Evolutionary conservation across 2,329 filamentous ascomycete genomes (phyloP).

Genomic region (Ophiognomonia clavigignenti-juglandacearum): DNA sequence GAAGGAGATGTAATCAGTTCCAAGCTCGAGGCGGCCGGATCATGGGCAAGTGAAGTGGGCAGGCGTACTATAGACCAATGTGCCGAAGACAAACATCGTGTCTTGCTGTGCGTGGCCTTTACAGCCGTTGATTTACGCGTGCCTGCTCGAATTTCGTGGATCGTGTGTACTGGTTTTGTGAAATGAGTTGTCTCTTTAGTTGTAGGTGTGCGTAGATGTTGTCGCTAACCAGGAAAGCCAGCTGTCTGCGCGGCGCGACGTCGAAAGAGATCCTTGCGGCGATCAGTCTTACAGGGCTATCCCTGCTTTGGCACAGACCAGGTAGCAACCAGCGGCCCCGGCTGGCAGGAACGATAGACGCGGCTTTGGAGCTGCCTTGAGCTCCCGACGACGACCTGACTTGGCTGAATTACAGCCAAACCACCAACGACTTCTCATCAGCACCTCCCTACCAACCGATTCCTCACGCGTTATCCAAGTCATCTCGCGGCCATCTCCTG

Average conservation of each 20-base stretch:
- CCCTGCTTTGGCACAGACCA: too few relatives aligned
- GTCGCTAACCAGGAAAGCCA: too few relatives aligned
- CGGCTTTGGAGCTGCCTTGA: slow-evolving; percentile 17
- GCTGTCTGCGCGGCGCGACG: too few relatives aligned
- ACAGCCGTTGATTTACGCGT: slow-evolving; percentile 1
- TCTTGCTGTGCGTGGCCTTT: slow-evolving; percentile 5
- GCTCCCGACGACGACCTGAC: slow-evolving; percentile 13
- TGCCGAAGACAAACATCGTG: slow-evolving; percentile 66
- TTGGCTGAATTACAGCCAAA: slow-evolving; percentile 6
- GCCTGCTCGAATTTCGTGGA: not conserved
- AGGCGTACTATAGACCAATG: slow-evolving; percentile 65
- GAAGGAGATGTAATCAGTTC: slow-evolving; percentile 1
- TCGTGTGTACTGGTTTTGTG: not conserved
- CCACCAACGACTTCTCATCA: slow-evolving; percentile 4
- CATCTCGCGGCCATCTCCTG: not conserved
- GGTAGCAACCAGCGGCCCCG: too few relatives aligned
- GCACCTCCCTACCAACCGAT: not conserved
- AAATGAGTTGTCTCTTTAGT: not conserved
- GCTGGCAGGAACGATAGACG: slow-evolving; percentile 13
- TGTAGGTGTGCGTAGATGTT: too few relatives aligned
- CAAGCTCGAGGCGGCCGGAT: slow-evolving; percentile 2
- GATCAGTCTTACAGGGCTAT: not conserved
- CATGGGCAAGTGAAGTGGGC: slow-evolving; percentile 6
- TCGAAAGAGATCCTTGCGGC: not conserved
- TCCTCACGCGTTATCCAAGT: not conserved